These are phyloP conservation scores for Apophysomyces ossiformis DNA, from an alignment of 371 early-diverging fungal species.

Conservation along the genomic window DNA sequence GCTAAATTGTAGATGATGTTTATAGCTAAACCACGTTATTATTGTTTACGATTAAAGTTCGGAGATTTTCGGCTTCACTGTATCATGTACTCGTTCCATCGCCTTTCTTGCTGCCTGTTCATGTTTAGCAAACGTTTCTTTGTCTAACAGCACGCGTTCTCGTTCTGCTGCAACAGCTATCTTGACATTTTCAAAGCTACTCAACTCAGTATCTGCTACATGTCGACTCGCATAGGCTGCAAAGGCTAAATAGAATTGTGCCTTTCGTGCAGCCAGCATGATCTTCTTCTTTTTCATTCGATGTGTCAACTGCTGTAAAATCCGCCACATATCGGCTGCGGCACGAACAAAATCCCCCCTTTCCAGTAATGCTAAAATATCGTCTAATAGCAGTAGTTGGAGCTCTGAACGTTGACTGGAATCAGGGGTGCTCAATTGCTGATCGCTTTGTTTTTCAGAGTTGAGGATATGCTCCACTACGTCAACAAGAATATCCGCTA, in stretches of 20 bases:
- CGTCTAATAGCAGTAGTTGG: slow-evolving; percentile 26
- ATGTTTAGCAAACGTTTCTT: neutral
- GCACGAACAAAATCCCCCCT: slow-evolving; percentile 20
- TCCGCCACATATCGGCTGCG: slow-evolving; percentile 29
- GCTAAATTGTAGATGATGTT: no score
- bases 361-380: slow-evolving; percentile 19
- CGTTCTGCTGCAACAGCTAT: neutral
- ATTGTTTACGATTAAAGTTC: neutral
- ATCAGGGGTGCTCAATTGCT: neutral
- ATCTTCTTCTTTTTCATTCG: slow-evolving; percentile 13
- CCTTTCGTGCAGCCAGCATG: slow-evolving; percentile 29
- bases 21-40: no score
- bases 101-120: neutral
- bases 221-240: slow-evolving; percentile 9
- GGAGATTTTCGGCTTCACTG: neutral
- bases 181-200: neutral
- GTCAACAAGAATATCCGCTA: slow-evolving; percentile 26
- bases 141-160: neutral
- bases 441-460: slow-evolving; percentile 11
- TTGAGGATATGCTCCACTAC: slow-evolving; percentile 21
- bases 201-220: neutral
- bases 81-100: neutral
- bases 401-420: slow-evolving; percentile 19
- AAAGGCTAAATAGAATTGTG: slow-evolving; percentile 35
- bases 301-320: slow-evolving; percentile 19